phyloP scores from a whole-genome alignment of 2,329 filamentous ascomycete genomes.

The Aspergillus fructus region DNA sequence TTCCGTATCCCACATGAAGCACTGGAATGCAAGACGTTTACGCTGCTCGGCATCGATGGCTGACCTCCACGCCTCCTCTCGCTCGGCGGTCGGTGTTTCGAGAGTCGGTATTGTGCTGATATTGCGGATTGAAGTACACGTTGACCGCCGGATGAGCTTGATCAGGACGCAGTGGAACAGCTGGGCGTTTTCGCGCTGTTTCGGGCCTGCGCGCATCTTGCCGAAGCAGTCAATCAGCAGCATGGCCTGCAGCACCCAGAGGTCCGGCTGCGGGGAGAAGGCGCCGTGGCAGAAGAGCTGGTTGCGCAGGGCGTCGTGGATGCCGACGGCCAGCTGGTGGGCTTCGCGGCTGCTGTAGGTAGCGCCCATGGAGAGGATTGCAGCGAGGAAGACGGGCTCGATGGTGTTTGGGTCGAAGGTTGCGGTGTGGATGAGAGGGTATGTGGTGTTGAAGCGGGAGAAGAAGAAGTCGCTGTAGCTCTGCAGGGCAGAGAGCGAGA shows the following conservation, averaged over 20 bases:
- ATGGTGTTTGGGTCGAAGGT: constrained; percentile 55
- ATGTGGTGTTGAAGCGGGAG: constrained; percentile 59
- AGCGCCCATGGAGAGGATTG: constrained; percentile 60
- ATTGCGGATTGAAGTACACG: constrained; percentile 48
- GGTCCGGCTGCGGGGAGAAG: constrained; percentile 58
- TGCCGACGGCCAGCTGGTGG: constrained; percentile 61
- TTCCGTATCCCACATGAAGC: constrained; percentile 67
- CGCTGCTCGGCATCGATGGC: constrained; percentile 59
- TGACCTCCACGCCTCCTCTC: constrained; percentile 50
- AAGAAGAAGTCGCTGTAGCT: constrained; percentile 61
- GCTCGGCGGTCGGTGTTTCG: neutral
- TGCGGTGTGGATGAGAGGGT: constrained; percentile 59
- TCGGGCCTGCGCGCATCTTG: constrained; percentile 62
- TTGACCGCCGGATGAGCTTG: constrained; percentile 55
- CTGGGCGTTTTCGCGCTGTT: constrained; percentile 64
- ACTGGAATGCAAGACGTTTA: constrained; percentile 60
- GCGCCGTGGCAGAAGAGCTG: constrained; percentile 59
- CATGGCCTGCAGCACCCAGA: constrained; percentile 63
- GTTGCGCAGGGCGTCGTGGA: constrained; percentile 60
- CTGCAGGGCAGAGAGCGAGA: constrained; percentile 54
- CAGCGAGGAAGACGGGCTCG: constrained; percentile 55
- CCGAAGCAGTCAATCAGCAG: constrained; percentile 65
- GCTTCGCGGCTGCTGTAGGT: constrained; percentile 60
- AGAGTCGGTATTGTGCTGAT: constrained; percentile 21
- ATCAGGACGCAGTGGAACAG: constrained; percentile 58